Percentiles rank a stretch among this genome's conserved stretches.
phyloP scores from a whole-genome alignment of 1,284 basidiomycete genomes.

The Dichomitus squalens region DNA sequence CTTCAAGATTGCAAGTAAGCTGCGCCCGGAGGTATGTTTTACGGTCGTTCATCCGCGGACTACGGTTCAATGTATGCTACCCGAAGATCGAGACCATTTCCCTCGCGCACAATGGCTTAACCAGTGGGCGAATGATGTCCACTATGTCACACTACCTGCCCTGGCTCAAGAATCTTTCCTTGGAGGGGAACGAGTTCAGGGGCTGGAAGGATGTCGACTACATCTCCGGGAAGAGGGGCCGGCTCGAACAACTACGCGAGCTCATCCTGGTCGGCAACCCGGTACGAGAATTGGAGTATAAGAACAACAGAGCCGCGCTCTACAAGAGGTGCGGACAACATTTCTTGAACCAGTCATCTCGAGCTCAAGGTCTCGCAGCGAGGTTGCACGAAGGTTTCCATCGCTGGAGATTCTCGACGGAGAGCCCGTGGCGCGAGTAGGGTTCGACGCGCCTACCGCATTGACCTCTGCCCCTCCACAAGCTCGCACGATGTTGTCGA shows the following conservation, averaged over 20 bases:
- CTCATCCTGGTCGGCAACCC: slow-evolving; percentile 83
- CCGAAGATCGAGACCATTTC: slow-evolving; percentile 76
- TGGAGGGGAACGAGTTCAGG: slow-evolving; percentile 74
- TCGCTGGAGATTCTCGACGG: slow-evolving; percentile 75
- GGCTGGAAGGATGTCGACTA: slow-evolving; percentile 69
- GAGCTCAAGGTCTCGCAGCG: slow-evolving; percentile 45
- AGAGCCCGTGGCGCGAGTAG: slow-evolving; percentile 72
- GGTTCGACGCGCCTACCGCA: slow-evolving; percentile 64
- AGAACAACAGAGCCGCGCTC: slow-evolving; percentile 53
- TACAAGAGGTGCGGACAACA: slow-evolving; percentile 62
- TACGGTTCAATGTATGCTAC: neutral
- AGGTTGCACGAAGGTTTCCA: slow-evolving; percentile 70
- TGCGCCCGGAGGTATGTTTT: slow-evolving; percentile 68
- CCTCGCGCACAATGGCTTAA: slow-evolving; percentile 61
- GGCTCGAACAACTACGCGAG: slow-evolving; percentile 69
- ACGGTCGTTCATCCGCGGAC: slow-evolving; percentile 2
- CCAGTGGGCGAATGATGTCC: slow-evolving; percentile 49
- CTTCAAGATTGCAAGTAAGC: slow-evolving; percentile 81
- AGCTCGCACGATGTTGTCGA: slow-evolving; percentile 48
- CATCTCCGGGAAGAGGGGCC: slow-evolving; percentile 61
- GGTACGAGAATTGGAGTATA: slow-evolving; percentile 64
- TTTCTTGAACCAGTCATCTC: neutral
- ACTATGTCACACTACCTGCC: slow-evolving; percentile 70
- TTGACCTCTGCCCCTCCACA: slow-evolving; percentile 24
- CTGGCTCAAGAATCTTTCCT: slow-evolving; percentile 76